Conservation (phyloP, 352 stramenopile species). For the Pythium volutum region DNA sequence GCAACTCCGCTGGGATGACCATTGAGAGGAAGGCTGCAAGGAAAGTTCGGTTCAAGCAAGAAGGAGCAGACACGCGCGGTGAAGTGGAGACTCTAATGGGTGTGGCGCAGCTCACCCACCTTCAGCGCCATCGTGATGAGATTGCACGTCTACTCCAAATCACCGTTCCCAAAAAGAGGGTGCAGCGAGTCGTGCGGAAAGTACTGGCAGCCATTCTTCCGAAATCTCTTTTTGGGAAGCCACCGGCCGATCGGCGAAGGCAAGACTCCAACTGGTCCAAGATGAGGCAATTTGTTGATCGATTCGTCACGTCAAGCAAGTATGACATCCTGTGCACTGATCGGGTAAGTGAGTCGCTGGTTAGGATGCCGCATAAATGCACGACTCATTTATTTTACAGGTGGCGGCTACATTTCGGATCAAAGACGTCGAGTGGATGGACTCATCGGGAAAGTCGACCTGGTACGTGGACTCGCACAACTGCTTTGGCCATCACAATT, state of each 20-base stretch:
- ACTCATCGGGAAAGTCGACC: constrained; percentile 13
- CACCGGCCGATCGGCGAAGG: background rate
- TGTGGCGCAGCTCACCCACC: constrained; percentile 21
- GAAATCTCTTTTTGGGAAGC: constrained; percentile 50
- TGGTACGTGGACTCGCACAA: constrained; percentile 12
- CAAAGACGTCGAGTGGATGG: constrained; percentile 24
- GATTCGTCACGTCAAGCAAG: constrained; percentile 49
- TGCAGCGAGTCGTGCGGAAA: constrained; percentile 52
- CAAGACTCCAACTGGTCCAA: constrained; percentile 44
- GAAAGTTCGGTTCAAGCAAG: constrained; percentile 17
- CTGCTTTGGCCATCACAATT: background rate
- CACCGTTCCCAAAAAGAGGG: constrained; percentile 38
- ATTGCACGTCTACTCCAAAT: constrained; percentile 44
- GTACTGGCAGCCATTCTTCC: constrained; percentile 50
- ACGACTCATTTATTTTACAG: background rate
- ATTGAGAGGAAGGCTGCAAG: background rate
- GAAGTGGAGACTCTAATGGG: background rate
- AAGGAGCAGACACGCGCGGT: background rate
- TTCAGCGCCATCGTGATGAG: constrained; percentile 51
- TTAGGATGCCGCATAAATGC: background rate
- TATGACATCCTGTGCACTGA: constrained; percentile 56
- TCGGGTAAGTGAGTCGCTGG: constrained; percentile 30
- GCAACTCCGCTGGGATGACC: constrained; percentile 20
- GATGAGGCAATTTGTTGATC: constrained; percentile 43
- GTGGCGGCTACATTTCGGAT: constrained; percentile 7